Base-by-base conservation (phyloP, 805 yeast genomes). In the Dipodascus geniculatus region DNA sequence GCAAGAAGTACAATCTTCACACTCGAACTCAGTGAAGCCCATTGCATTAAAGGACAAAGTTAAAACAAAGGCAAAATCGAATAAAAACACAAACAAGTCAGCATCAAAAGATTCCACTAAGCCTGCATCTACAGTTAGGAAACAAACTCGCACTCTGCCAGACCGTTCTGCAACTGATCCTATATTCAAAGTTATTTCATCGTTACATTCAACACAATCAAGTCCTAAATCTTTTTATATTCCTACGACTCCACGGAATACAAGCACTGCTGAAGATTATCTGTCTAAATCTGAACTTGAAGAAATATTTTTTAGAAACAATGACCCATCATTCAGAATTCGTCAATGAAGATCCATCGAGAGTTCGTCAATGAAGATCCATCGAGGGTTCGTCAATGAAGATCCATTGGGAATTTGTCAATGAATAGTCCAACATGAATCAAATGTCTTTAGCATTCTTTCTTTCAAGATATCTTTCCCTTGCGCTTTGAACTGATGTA, bases 381-480 rank as follows among this genome's bases (percentile, higher is more conserved):
- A n/a, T n/a, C n/a, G n/a, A n/a, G n/a, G n/a, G n/a, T n/a, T n/a
- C n/a, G n/a, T n/a, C n/a, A n/a, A n/a, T n/a, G n/a, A n/a, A n/a
- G n/a, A n/a, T n/a, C n/a, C n/a, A n/a, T n/a, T n/a, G n/a, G n/a
- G n/a, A n/a, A n/a, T n/a, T n/a, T n/a, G n/a, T n/a, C n/a, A n/a
- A n/a, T n/a, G n/a, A n/a, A n/a, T n/a, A n/a, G n/a, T n/a, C n/a
- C n/a, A n/a, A n/a, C n/a, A n/a, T n/a, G n/a, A n/a, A n/a, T n/a
- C n/a, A 28, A 11, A 11, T 28, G 35, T 53, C 53, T 28, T 48
- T 48, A 20, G 54, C 54, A 42, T 54, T 50, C 54, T 64, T 64
- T 19, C 67, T 52, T 3, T 59, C 61, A 42, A 63, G 55, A 53
- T 62, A 64, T 23, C 67, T 49, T 50, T 61, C 63, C 9, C 63